Evolutionary conservation across 176 grass and related monocot species (phyloP).

Genomic region (Lolium perenne): DNA sequence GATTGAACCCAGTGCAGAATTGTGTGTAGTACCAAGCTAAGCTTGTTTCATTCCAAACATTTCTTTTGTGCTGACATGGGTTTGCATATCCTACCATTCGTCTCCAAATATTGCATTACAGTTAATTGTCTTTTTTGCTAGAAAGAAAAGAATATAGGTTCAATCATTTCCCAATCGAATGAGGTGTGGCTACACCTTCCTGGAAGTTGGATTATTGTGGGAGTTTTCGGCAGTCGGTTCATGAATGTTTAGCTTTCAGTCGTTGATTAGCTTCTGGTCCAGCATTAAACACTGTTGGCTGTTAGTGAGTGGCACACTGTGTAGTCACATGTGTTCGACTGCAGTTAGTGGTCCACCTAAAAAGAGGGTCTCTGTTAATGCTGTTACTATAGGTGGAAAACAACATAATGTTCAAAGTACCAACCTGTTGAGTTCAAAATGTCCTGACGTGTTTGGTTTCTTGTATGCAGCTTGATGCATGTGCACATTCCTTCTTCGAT

Average conservation of each 20-base stretch:
- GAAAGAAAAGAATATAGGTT: not conserved
- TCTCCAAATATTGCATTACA: not conserved
- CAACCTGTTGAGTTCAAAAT: not conserved
- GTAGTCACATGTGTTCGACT: constrained; percentile 46
- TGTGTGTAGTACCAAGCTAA: not conserved
- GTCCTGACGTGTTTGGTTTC: constrained; percentile 33
- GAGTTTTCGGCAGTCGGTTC: not conserved
- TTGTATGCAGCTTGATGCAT: constrained; percentile 90
- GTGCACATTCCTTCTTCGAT: constrained; percentile 92
- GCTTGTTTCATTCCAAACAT: not conserved
- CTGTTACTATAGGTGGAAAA: too few species aligned
- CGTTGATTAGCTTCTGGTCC: constrained; percentile 33
- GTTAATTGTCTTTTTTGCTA: not conserved
- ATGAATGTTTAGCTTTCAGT: constrained; percentile 17
- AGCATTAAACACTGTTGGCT: constrained; percentile 28
- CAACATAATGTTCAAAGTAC: not conserved
- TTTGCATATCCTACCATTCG: not conserved
- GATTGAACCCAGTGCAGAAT: not conserved
- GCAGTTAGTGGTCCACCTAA: constrained; percentile 21
- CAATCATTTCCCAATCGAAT: not conserved
- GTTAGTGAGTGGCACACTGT: constrained; percentile 36
- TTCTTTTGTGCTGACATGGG: constrained; percentile 9
- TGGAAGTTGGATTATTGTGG: constrained; percentile 15
- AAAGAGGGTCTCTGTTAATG: too few species aligned
- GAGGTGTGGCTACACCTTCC: not conserved